A percentile compares a stretch with the other conserved stretches of the same genome.
These are phyloP conservation scores for Favolaschia claudopus DNA, from an alignment of 768 basidiomycete species.

Conservation along the genomic window DNA sequence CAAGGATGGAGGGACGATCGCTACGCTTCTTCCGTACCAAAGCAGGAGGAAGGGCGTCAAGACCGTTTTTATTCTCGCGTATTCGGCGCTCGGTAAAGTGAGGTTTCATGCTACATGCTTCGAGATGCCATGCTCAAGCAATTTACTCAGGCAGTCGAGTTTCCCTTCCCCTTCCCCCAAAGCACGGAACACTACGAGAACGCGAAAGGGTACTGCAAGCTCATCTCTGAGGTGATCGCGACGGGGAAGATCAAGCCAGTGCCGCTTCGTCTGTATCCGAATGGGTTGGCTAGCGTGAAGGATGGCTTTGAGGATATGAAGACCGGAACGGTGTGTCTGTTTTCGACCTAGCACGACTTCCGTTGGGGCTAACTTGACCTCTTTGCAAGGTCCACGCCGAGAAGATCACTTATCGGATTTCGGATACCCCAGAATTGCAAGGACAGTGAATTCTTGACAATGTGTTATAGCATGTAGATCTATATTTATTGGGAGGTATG, in stretches of 20 bases:
- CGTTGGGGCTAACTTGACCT: not conserved
- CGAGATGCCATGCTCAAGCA: not conserved
- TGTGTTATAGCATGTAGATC: too few relatives aligned
- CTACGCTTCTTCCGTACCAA: slow-evolving; percentile 32
- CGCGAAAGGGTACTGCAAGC: slow-evolving; percentile 22
- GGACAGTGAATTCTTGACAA: too few relatives aligned
- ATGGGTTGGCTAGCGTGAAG: slow-evolving; percentile 28
- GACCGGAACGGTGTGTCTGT: slow-evolving; percentile 4
- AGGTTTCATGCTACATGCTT: not conserved
- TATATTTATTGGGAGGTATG: too few relatives aligned
- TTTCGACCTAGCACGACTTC: not conserved
- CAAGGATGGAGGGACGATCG: slow-evolving; percentile 32
- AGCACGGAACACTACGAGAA: slow-evolving; percentile 22
- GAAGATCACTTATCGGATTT: slow-evolving; percentile 10
- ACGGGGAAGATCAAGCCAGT: slow-evolving; percentile 20
- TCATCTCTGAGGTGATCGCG: slow-evolving; percentile 25
- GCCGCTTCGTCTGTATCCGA: slow-evolving; percentile 27
- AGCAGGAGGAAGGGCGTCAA: slow-evolving; percentile 24
- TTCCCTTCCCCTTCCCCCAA: slow-evolving; percentile 6
- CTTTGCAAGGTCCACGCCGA: slow-evolving; percentile 6
- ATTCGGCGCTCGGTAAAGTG: slow-evolving; percentile 32
- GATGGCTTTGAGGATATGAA: slow-evolving; percentile 13
- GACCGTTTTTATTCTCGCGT: slow-evolving; percentile 29
- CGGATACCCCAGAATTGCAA: slow-evolving; percentile 10
- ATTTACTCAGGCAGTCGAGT: not conserved